Conservation (phyloP, 805 yeast species). For the Metschnikowia chrysomelidarum region DNA sequence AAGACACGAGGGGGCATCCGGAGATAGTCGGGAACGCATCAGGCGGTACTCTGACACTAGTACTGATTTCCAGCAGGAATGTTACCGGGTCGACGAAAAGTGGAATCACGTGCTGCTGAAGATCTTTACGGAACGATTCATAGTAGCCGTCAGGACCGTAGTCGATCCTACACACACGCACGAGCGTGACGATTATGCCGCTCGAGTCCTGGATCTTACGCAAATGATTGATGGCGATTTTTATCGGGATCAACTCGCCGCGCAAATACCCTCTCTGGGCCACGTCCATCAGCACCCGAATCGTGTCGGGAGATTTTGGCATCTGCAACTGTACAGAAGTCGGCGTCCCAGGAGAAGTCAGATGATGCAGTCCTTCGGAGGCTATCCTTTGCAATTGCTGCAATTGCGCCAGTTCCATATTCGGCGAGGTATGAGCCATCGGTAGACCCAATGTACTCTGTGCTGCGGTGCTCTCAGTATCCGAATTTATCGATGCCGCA, state of each 20-base stretch:
- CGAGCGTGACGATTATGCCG: slow-evolving; percentile 77
- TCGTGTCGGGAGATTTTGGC: slow-evolving; percentile 23
- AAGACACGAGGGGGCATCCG: slow-evolving; percentile 68
- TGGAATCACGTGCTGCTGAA: slow-evolving; percentile 75
- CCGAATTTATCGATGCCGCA: slow-evolving; percentile 33
- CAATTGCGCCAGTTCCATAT: not conserved
- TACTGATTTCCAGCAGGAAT: slow-evolving; percentile 53
- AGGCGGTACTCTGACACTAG: slow-evolving; percentile 70
- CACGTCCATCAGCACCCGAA: slow-evolving; percentile 35
- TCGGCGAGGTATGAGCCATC: not conserved
- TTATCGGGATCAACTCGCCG: slow-evolving; percentile 78
- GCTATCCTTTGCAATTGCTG: not conserved
- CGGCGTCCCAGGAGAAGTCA: slow-evolving; percentile 2
- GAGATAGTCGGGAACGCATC: slow-evolving; percentile 84
- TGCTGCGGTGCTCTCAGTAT: slow-evolving; percentile 12
- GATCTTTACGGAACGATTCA: slow-evolving; percentile 79
- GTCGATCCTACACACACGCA: slow-evolving; percentile 69
- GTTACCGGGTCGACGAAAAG: slow-evolving; percentile 71
- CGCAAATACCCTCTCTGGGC: slow-evolving; percentile 69
- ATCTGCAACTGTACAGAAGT: not conserved
- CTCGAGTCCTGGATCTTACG: slow-evolving; percentile 65
- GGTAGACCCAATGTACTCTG: not conserved
- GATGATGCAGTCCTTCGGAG: slow-evolving; percentile 4
- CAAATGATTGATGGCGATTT: slow-evolving; percentile 63
- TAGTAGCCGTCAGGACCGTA: slow-evolving; percentile 57